These are phyloP conservation scores for Mimosa bimucronata DNA, from an alignment of 306 rosid genomes.

Conservation along the genomic window DNA sequence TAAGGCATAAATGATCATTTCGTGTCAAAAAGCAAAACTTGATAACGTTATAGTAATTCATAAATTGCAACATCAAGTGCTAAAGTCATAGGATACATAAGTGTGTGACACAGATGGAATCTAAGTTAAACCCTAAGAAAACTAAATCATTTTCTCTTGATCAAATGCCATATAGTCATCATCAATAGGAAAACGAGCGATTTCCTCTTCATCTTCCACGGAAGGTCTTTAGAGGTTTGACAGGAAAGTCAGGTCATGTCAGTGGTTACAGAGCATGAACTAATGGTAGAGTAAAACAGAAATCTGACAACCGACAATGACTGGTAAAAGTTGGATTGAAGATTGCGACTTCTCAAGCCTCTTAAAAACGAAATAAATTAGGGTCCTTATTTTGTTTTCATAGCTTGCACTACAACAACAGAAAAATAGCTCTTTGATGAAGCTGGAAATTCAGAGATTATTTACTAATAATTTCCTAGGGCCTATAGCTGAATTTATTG, in stretches of 20 bases:
- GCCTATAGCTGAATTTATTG: slow-evolving; percentile 1
- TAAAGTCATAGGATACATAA: not conserved
- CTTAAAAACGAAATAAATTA: not conserved
- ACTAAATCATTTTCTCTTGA: not conserved
- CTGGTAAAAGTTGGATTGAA: not conserved
- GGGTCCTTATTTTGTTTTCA: not conserved
- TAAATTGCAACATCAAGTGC: not conserved
- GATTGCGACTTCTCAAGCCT: not conserved
- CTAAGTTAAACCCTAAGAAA: not conserved
- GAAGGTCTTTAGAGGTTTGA: not conserved
- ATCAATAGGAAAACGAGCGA: not conserved
- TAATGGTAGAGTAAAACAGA: not conserved
- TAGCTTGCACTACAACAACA: not conserved
- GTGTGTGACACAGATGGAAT: not conserved
- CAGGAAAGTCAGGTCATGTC: not conserved
- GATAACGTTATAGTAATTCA: not conserved
- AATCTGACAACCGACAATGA: not conserved
- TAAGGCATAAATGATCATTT: not conserved
- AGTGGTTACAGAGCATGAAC: not conserved
- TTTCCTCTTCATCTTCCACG: not conserved
- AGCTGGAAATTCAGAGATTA: not conserved
- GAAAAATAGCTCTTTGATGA: not conserved
- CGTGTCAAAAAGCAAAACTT: not conserved
- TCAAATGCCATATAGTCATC: not conserved
- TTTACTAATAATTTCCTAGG: not conserved